phyloP scores from a whole-genome alignment of 1,139 yeast species.

The Nakaseomyces delphensis region DNA sequence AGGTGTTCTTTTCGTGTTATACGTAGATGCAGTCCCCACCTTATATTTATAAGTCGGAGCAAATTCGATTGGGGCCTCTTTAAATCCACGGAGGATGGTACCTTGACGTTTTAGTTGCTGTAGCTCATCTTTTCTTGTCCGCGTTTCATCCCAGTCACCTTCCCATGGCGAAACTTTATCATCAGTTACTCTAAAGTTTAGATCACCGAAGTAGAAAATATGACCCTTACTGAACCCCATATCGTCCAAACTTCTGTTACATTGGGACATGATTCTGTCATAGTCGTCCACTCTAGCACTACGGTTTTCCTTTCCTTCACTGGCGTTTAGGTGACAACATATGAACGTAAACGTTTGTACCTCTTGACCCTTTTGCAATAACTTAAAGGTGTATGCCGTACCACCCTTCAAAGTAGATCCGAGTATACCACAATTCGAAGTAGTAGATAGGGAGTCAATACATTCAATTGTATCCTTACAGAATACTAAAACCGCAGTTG shows the following conservation, averaged over 20 bases:
- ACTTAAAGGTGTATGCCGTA: slow-evolving; percentile 46
- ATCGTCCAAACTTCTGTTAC: slow-evolving; percentile 50
- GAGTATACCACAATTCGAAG: slow-evolving; percentile 42
- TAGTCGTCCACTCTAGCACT: slow-evolving; percentile 47
- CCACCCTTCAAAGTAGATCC: slow-evolving; percentile 70
- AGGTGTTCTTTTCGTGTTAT: slow-evolving; percentile 54
- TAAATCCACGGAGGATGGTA: slow-evolving; percentile 50
- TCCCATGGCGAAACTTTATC: slow-evolving; percentile 7
- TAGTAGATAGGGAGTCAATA: not conserved
- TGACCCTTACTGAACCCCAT: slow-evolving; percentile 40
- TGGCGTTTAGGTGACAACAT: slow-evolving; percentile 64
- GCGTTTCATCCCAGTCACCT: slow-evolving; percentile 13
- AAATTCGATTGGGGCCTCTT: slow-evolving; percentile 54
- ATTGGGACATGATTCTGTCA: slow-evolving; percentile 40
- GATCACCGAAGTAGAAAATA: slow-evolving; percentile 70
- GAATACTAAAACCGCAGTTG: slow-evolving; percentile 53
- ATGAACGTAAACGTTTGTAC: slow-evolving; percentile 49
- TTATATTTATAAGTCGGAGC: slow-evolving; percentile 70
- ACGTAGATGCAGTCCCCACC: slow-evolving; percentile 33
- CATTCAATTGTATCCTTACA: slow-evolving; percentile 36
- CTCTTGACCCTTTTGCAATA: slow-evolving; percentile 20
- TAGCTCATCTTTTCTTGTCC: slow-evolving; percentile 50
- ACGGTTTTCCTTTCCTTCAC: slow-evolving; percentile 51
- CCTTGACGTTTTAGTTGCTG: slow-evolving; percentile 37
- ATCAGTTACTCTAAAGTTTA: slow-evolving; percentile 53